Evolutionary conservation across 2,329 filamentous ascomycete genomes (phyloP), one percentile per base, ranked within the genome.

Genomic region (Didymella keratinophila): DNA sequence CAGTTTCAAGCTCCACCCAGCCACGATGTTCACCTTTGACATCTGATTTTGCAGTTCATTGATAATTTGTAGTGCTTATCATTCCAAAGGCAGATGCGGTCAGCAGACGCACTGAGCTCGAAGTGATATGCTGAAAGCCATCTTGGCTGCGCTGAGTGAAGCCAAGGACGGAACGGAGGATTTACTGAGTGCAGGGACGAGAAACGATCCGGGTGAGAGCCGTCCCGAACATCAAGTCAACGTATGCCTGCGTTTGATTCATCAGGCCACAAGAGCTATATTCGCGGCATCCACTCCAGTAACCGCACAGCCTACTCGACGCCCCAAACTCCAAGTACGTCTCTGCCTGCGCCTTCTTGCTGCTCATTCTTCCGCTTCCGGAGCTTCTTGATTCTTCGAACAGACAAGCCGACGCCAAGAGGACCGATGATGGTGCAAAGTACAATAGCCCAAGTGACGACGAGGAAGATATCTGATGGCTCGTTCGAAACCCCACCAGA

Each of bases 381-480:
- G 12, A 83, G 66, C 58, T 64, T 71, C 62, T 76, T 80, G 21
- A 84, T 79, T 23, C 81, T 70, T 45, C 75, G 78, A 2, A 84
- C 81, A 4, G 83, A 73, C 0, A 83, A 56, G 0, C 84, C 84
- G 12, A 86, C 81, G n/a, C 74, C 74, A 0, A 86, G 66, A 1
- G 84, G 84, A 0, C 84, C 84, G 12, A 84, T 60, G n/a, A 86
- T 74, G 0, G 84, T 86, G 65, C 83, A 86, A 1, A 87, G 71
- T 1, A 85, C 77, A 12, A 86, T 85, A 2, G 83, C 84, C 84
- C 83, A 86, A 0, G 83, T 83, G 1, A 82, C 80, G 0, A 84
- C 76, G 3, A 86, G 71, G 58, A 84, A 86, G 0, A 83, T 78
- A 34, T 84, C 79, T 0, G 80, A 79, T 16, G 73, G 72, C 2